Conservation (phyloP, 352 stramenopile genomes). For the Pythium monospermum region DNA sequence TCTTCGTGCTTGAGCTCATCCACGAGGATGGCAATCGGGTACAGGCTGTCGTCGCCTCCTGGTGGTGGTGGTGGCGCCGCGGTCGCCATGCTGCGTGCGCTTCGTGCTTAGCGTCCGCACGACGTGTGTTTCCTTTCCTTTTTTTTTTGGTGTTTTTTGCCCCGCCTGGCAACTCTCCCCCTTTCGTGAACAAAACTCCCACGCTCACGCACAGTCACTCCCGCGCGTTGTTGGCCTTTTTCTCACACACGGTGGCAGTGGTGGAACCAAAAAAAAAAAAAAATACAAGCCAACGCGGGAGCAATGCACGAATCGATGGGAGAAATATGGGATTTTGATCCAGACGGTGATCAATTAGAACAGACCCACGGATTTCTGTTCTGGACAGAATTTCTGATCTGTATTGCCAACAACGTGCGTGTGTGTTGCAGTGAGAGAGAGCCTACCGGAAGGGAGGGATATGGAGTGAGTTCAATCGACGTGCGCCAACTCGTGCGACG, state of each 20-base stretch:
- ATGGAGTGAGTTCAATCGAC: too few relatives aligned
- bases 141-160: conserved; percentile 3
- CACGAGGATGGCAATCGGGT: conserved; percentile 88
- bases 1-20: conserved; percentile 92
- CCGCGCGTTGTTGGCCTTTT: conserved; percentile 13
- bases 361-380: too few relatives aligned
- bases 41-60: conserved; percentile 64
- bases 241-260: conserved; percentile 10
- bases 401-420: too few relatives aligned
- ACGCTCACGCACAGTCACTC: conserved; percentile 3
- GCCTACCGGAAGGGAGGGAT: too few relatives aligned
- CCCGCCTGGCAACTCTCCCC: neutral
- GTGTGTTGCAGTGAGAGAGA: too few relatives aligned
- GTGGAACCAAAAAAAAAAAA: neutral
- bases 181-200: neutral
- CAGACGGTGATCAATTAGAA: too few relatives aligned
- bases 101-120: neutral
- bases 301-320: neutral
- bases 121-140: neutral
- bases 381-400: too few relatives aligned
- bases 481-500: too few relatives aligned
- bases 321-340: too few relatives aligned
- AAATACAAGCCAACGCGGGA: neutral
- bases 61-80: conserved; percentile 5
- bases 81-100: neutral